These are phyloP conservation scores for Daldinia childiae DNA, from an alignment of 495 filamentous ascomycete genomes.

Conservation along the genomic window DNA sequence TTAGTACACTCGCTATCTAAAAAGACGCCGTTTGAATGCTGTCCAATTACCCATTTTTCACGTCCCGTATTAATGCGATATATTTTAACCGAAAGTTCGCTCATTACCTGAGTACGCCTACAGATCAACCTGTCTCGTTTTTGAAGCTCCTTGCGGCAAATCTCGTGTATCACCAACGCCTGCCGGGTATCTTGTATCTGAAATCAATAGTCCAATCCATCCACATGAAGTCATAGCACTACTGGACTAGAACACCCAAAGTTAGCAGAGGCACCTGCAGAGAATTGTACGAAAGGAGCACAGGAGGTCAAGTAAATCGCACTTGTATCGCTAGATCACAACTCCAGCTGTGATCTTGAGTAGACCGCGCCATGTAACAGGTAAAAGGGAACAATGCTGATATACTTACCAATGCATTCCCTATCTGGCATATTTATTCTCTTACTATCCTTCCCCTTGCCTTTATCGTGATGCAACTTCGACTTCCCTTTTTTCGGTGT, in stretches of 20 bases:
- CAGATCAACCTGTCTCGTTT: slow-evolving; percentile 12
- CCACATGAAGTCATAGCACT: slow-evolving; percentile 22
- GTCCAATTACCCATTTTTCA: slow-evolving; percentile 15
- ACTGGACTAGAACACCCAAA: slow-evolving; percentile 29
- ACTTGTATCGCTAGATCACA: background rate
- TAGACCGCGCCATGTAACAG: background rate
- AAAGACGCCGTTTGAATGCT: slow-evolving; percentile 33
- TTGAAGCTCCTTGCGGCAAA: slow-evolving; percentile 39
- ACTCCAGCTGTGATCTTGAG: background rate
- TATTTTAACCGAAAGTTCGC: slow-evolving; percentile 6
- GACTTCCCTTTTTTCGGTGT: slow-evolving; percentile 57
- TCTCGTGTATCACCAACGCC: slow-evolving; percentile 41
- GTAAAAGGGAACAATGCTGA: background rate
- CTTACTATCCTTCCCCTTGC: slow-evolving; percentile 54
- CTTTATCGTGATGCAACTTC: slow-evolving; percentile 54
- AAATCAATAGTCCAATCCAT: slow-evolving; percentile 41
- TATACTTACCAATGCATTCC: slow-evolving; percentile 66
- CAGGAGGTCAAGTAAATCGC: background rate
- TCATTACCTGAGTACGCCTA: slow-evolving; percentile 22
- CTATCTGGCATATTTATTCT: slow-evolving; percentile 65
- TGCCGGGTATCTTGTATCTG: slow-evolving; percentile 39
- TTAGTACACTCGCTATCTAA: background rate
- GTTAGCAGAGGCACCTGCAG: slow-evolving; percentile 10
- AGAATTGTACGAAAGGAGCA: slow-evolving; percentile 46
- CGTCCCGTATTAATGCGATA: slow-evolving; percentile 35